Base-by-base conservation (phyloP, 768 basidiomycete genomes). In the Podaxis pistillaris region DNA sequence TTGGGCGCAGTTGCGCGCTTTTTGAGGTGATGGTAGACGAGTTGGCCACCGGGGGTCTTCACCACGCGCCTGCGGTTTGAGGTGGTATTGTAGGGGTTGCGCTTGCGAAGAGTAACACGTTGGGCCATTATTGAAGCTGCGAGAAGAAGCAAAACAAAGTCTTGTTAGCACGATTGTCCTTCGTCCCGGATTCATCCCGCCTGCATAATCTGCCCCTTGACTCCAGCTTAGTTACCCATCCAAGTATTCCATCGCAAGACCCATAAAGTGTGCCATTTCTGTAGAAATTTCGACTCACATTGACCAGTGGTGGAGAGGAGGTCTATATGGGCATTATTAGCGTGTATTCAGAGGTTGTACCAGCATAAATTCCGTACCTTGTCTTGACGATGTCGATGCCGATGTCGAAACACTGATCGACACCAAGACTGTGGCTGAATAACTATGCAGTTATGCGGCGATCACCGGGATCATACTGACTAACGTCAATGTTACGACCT, bases 41-140 rank as follows among this genome's bases (percentile, higher is more conserved):
- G 90, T 80, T 91, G 94, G 68, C 97, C 97, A 79, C 96, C 97
- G 59, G 97, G 97, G 40, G 97, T 98, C 86, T 98, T 98, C 64
- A 98, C 88, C 68, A 98, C 86, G 70, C 95, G 90, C 75, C 96
- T 86, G 74, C 94, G 88, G 86, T 90, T 95, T 63, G 96, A 98
- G 71, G 89, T 88, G 79, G 97, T 98, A 88, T 97, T 98, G 86
- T 99, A 97, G 22, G 94, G 88, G 69, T 90, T 89, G 76, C 97
- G 94, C 81, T 97, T 99, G 83, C 97, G 91, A 82, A 99, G 94
- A 72, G 95, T 97, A 72, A 99, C 96, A 75, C 97, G 94, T 88
- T 98, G 96, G 79, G 94, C 94, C 96, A 98, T 98, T 71, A 74
- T 60, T 70, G 65, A 64, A 69, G 59, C 75, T 73, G 63, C 33